phyloP scores from a whole-genome alignment of 805 yeast genomes.

The Candida hungchunana region DNA sequence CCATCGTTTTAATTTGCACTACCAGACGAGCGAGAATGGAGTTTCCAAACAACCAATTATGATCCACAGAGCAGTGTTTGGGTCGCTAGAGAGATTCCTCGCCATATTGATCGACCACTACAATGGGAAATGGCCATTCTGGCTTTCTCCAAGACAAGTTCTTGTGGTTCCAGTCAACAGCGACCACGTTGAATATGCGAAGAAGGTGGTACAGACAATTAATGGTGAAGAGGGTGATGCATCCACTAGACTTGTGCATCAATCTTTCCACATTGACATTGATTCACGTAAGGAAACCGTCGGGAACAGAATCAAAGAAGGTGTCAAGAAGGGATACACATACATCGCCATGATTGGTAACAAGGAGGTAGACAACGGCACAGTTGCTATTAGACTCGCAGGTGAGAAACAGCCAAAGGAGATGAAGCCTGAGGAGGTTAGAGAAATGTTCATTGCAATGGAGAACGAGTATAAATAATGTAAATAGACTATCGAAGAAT shows the following conservation, averaged over 20 bases:
- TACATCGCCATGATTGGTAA: conserved; percentile 87
- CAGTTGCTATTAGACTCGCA: conserved; percentile 61
- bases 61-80: conserved; percentile 94
- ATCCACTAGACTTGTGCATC: conserved; percentile 49
- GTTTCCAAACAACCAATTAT: conserved; percentile 72
- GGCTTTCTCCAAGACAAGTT: conserved; percentile 93
- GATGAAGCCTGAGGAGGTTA: conserved; percentile 48
- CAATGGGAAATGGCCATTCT: conserved; percentile 95
- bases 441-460: conserved; percentile 46
- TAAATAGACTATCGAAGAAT: background rate
- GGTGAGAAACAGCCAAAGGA: conserved; percentile 40
- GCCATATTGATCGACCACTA: conserved; percentile 88
- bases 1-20: conserved; percentile 70
- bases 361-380: conserved; percentile 58
- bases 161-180: conserved; percentile 75
- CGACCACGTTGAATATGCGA: conserved; percentile 52
- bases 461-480: conserved; percentile 42
- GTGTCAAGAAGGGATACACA: conserved; percentile 67
- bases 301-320: conserved; percentile 77
- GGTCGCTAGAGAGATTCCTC: conserved; percentile 88
- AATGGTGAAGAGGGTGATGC: conserved; percentile 40
- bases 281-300: conserved; percentile 75
- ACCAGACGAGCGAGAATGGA: conserved; percentile 48
- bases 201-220: conserved; percentile 41
- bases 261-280: conserved; percentile 68